phyloP scores from a whole-genome alignment of 2,329 filamentous ascomycete genomes.

The Hirsutella rhossiliensis region DNA sequence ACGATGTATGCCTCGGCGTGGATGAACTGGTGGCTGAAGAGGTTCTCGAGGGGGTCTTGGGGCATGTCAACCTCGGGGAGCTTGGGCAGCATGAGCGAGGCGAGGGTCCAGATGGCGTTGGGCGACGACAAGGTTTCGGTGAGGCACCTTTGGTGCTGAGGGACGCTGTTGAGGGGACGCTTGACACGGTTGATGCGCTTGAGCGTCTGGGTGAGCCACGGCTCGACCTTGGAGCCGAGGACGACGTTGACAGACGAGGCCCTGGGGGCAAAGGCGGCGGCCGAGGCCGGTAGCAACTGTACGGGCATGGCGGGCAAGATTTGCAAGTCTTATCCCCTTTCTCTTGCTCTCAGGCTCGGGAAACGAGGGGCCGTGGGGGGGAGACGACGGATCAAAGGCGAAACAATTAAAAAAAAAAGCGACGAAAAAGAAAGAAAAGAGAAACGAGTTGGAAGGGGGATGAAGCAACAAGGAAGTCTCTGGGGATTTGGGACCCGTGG shows the following conservation, averaged over 20 bases:
- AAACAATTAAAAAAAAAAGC: not conserved
- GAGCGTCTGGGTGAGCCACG: conserved; percentile 91
- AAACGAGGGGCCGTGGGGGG: not conserved
- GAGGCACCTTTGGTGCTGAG: conserved; percentile 89
- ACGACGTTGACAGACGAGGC: conserved; percentile 88
- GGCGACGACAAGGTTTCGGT: conserved; percentile 84
- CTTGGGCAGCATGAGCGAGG: conserved; percentile 86
- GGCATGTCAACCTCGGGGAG: conserved; percentile 74
- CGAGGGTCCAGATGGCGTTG: conserved; percentile 89
- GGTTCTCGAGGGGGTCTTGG: conserved; percentile 72
- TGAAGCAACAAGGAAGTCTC: not conserved
- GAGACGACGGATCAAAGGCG: too few species aligned
- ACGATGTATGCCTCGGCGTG: conserved; percentile 97
- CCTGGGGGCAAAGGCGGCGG: conserved; percentile 88
- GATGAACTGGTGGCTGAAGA: conserved; percentile 87
- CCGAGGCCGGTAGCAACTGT: conserved; percentile 86
- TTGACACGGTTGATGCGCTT: conserved; percentile 97
- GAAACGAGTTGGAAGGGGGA: not conserved
- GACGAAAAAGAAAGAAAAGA: not conserved
- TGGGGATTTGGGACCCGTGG: not conserved
- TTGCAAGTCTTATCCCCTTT: not conserved
- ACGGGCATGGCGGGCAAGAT: conserved; percentile 44
- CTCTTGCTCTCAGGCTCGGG: not conserved
- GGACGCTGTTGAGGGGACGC: conserved; percentile 91
- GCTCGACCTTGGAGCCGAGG: conserved; percentile 80